A percentile compares a stretch with the other conserved stretches of the same genome.
These are phyloP conservation scores for Talaromyces proteolyticus DNA, from an alignment of 495 filamentous ascomycete species.

Conservation along the genomic window DNA sequence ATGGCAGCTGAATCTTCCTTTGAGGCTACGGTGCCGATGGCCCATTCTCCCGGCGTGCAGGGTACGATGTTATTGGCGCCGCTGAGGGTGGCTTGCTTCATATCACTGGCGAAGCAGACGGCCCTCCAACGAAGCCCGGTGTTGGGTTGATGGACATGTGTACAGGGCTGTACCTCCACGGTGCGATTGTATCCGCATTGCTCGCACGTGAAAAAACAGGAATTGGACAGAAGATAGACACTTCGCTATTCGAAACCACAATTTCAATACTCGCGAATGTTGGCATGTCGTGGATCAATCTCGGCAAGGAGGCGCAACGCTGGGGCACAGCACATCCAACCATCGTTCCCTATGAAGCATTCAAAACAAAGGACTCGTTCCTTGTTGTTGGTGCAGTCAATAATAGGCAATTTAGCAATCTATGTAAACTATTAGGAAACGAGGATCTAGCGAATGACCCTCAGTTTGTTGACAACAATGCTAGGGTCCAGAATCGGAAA, in stretches of 20 bases:
- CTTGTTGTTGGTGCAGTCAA: conserved; percentile 82
- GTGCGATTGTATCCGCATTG: conserved; percentile 78
- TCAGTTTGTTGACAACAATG: conserved; percentile 61
- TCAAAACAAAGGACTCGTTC: conserved; percentile 75
- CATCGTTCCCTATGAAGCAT: conserved; percentile 83
- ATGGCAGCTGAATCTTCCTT: conserved; percentile 21
- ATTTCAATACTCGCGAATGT: conserved; percentile 81
- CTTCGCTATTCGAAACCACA: conserved; percentile 76
- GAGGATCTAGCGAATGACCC: conserved; percentile 60
- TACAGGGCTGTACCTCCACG: conserved; percentile 80
- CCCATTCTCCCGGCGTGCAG: conserved; percentile 73
- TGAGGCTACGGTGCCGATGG: conserved; percentile 72
- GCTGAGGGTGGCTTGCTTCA: conserved; percentile 91
- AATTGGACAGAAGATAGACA: conserved; percentile 78
- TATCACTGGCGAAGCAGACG: conserved; percentile 75
- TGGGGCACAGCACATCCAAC: conserved; percentile 90
- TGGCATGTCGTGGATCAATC: conserved; percentile 76
- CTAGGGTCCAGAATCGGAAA: conserved; percentile 61
- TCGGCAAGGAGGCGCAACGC: conserved; percentile 64
- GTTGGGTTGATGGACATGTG: conserved; percentile 86
- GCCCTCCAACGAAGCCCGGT: conserved; percentile 83
- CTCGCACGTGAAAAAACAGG: conserved; percentile 54
- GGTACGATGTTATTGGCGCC: conserved; percentile 93
- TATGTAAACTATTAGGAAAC: conserved; percentile 62
- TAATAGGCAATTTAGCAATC: conserved; percentile 68